These are phyloP conservation scores for Paulownia fortunei DNA, from an alignment of 257 asterid species.

Conservation along the genomic window DNA sequence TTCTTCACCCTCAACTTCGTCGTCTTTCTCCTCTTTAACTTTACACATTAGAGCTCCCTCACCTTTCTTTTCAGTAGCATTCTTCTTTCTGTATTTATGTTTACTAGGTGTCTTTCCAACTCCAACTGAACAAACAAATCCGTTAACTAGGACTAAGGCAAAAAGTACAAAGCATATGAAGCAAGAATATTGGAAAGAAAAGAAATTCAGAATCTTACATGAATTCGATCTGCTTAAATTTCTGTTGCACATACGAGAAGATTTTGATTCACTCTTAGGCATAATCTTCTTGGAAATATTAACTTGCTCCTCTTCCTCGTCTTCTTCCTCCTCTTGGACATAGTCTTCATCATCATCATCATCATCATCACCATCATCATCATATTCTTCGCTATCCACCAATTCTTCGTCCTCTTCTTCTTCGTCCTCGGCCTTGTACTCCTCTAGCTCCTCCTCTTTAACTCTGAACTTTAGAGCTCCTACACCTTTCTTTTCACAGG, in stretches of 20 bases:
- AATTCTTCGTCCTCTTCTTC: background rate
- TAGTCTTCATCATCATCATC: background rate
- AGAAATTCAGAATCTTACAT: background rate
- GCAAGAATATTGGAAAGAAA: background rate
- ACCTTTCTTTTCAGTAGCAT: too few relatives aligned
- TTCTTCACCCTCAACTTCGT: background rate
- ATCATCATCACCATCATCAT: background rate
- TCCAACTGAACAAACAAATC: too few relatives aligned
- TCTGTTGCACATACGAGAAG: background rate
- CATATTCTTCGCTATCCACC: background rate
- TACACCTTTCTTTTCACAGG: slow-evolving; percentile 21
- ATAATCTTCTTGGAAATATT: background rate
- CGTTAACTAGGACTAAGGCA: too few relatives aligned
- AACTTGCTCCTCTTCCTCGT: background rate
- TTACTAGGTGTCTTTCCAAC: too few relatives aligned
- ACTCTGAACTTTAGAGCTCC: background rate
- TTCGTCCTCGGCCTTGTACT: background rate
- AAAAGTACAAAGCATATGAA: background rate
- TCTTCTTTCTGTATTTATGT: too few relatives aligned
- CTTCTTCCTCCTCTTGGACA: background rate
- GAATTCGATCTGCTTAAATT: background rate
- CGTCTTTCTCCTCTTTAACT: too few relatives aligned
- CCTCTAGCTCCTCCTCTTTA: slow-evolving; percentile 4
- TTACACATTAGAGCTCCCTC: too few relatives aligned
- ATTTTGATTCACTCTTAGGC: background rate